Base-by-base conservation (phyloP, 768 basidiomycete genomes). In the Leucogyrophana mollusca region DNA sequence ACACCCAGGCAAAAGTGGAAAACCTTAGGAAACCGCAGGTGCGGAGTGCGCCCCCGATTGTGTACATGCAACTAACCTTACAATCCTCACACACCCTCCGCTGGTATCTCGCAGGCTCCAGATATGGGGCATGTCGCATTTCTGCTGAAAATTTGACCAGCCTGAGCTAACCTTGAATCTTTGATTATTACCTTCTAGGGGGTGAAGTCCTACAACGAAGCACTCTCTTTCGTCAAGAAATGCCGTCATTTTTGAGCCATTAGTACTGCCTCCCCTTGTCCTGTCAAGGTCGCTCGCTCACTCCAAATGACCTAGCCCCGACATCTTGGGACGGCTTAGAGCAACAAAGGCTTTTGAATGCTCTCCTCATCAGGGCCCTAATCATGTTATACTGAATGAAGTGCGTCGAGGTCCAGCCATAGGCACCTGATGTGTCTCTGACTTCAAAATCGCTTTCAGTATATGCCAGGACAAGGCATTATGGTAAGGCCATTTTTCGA, bases 351-450 rank as follows among this genome's bases (percentile, higher is more conserved):
- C 69, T 0, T 92, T 93, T 60, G 57, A 66, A n/a, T 57, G 54
- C 34, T 82, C 84, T 45, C 80, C 84, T 50, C 82, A 88, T 56
- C 71, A 73, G 13, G 72, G 66, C 27, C 90, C 92, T 8, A 97
- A 96, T 69, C 93, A 97, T 67, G 73, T 96, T 49, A 86, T 94
- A 47, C 72, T 95, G 56, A 94, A 94, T 61, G 90, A 95, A 73
- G 86, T 83, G 52, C 49, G 70, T 55, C 18, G 4, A 24, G 46
- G 40, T 43, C n/a, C n/a, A n/a, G n/a, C n/a, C n/a, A n/a, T n/a
- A n/a, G n/a, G n/a, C n/a, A n/a, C n/a, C n/a, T n/a, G n/a, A n/a
- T n/a, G n/a, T n/a, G n/a, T n/a, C n/a, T n/a, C n/a, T n/a, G n/a
- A n/a, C n/a, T 50, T 58, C 51, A 59, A 48, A 32, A 43, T 37